A percentile compares a stretch with the other conserved stretches of the same genome.
These are phyloP conservation scores for Colletotrichum liriopes DNA, from an alignment of 2,329 filamentous ascomycete species.

Conservation along the genomic window DNA sequence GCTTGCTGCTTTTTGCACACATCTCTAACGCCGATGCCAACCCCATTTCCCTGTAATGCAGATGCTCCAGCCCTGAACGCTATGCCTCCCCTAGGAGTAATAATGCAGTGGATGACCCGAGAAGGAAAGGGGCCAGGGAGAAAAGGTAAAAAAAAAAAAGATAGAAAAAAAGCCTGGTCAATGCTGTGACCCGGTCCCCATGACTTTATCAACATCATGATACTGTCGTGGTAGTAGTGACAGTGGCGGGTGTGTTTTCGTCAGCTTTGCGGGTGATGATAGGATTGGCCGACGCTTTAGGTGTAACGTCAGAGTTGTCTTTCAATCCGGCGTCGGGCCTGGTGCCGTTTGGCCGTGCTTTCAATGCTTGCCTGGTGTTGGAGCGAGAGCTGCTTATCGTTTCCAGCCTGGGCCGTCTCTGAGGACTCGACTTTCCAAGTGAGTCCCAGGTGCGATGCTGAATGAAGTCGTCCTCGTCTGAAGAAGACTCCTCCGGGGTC, in stretches of 20 bases:
- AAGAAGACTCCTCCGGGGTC: constrained; percentile 50
- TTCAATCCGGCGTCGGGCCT: constrained; percentile 19
- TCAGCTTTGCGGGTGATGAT: constrained; percentile 16
- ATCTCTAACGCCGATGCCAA: constrained; percentile 33
- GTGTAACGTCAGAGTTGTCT: constrained; percentile 37
- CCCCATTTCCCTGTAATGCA: constrained; percentile 29
- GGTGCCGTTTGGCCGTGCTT: constrained; percentile 44
- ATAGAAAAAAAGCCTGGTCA: not conserved
- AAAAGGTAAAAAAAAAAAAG: not conserved
- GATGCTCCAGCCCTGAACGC: constrained; percentile 38
- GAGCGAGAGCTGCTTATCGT: constrained; percentile 63
- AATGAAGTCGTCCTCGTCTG: constrained; percentile 49
- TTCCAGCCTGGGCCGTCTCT: constrained; percentile 61
- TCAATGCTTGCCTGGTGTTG: constrained; percentile 48
- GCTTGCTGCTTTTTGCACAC: constrained; percentile 36
- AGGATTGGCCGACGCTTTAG: constrained; percentile 40
- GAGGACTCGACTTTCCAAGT: constrained; percentile 51
- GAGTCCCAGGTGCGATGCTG: constrained; percentile 45
- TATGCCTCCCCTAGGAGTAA: constrained; percentile 29
- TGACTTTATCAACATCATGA: constrained; percentile 10
- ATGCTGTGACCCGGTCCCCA: not conserved
- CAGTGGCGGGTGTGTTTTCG: constrained; percentile 34
- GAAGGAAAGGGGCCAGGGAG: not conserved
- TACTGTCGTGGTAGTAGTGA: not conserved
- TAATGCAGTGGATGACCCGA: constrained; percentile 30